phyloP scores from a whole-genome alignment of 2,329 filamentous ascomycete genomes.

The Tolypocladium tropicale region DNA sequence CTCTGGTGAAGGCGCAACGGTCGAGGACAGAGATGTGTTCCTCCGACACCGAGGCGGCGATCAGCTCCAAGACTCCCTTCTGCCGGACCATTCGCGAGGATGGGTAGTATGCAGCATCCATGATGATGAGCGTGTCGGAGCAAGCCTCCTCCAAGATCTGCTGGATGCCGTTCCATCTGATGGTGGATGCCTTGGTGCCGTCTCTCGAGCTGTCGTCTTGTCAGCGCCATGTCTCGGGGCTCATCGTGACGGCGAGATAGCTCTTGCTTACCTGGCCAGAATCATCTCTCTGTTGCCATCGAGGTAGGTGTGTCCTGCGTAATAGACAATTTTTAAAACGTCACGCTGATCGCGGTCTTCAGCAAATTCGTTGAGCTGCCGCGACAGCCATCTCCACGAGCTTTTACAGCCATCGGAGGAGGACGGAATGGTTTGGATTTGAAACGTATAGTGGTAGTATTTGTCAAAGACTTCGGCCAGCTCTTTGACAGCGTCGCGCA shows the following conservation, averaged over 20 bases:
- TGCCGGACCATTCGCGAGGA: constrained; percentile 41
- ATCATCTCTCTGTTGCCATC: constrained; percentile 47
- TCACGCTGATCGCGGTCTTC: constrained; percentile 44
- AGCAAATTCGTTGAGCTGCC: constrained; percentile 41
- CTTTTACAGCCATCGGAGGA: constrained; percentile 34
- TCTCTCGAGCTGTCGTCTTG: constrained; percentile 32
- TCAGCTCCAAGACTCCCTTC: constrained; percentile 43
- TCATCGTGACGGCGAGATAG: neutral
- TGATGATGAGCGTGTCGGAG: constrained; percentile 45
- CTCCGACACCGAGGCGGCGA: constrained; percentile 44
- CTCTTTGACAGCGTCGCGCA: constrained; percentile 32
- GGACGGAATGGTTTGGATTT: constrained; percentile 39
- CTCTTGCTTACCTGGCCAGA: constrained; percentile 39
- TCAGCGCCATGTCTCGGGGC: constrained; percentile 9
- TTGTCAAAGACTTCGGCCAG: constrained; percentile 40
- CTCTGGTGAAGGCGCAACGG: constrained; percentile 41
- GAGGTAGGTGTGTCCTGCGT: constrained; percentile 43
- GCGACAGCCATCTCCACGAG: constrained; percentile 43
- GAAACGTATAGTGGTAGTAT: constrained; percentile 40
- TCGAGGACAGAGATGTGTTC: constrained; percentile 37
- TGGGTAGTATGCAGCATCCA: constrained; percentile 49
- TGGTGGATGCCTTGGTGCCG: constrained; percentile 31
- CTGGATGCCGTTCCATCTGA: constrained; percentile 47
- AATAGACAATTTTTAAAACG: constrained; percentile 48
- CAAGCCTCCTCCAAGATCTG: constrained; percentile 44